Evolutionary conservation across 352 stramenopile genomes (phyloP).

Genomic region (Phytophthora lateralis): DNA sequence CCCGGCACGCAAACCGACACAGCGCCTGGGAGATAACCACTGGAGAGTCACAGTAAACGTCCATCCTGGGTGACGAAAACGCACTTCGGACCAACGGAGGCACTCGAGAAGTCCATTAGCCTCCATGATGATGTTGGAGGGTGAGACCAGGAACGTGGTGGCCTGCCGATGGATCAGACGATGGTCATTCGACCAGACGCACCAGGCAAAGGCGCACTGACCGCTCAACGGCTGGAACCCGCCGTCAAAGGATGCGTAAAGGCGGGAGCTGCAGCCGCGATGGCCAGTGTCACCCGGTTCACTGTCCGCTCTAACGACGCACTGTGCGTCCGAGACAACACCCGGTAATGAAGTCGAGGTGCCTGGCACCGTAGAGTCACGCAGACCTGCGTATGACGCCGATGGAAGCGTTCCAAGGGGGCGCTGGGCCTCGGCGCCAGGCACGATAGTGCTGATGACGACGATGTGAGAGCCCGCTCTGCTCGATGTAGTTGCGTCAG

Average conservation of each 20-base stretch:
- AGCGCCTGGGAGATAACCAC: neutral
- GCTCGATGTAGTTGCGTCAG: neutral
- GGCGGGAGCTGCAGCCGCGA: neutral
- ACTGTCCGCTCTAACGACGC: too few species aligned
- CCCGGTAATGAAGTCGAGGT: neutral
- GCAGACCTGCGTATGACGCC: neutral
- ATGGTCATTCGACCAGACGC: neutral
- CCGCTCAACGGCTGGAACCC: neutral
- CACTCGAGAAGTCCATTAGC: neutral
- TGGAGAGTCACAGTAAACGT: neutral
- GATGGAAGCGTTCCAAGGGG: neutral
- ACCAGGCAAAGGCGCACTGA: constrained; percentile 1
- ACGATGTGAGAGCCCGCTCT: too few species aligned
- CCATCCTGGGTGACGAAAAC: neutral
- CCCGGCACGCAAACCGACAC: neutral
- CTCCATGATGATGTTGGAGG: too few species aligned
- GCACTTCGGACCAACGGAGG: neutral
- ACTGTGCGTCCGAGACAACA: neutral
- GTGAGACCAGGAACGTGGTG: too few species aligned
- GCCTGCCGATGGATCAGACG: neutral
- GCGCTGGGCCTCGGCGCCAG: neutral
- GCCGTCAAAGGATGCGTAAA: neutral
- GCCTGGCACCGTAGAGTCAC: neutral
- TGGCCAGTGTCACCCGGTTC: neutral
- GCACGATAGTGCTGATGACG: neutral